These are phyloP conservation scores for Kwoniella dejecticola DNA, from an alignment of 768 basidiomycete species.

Conservation along the genomic window DNA sequence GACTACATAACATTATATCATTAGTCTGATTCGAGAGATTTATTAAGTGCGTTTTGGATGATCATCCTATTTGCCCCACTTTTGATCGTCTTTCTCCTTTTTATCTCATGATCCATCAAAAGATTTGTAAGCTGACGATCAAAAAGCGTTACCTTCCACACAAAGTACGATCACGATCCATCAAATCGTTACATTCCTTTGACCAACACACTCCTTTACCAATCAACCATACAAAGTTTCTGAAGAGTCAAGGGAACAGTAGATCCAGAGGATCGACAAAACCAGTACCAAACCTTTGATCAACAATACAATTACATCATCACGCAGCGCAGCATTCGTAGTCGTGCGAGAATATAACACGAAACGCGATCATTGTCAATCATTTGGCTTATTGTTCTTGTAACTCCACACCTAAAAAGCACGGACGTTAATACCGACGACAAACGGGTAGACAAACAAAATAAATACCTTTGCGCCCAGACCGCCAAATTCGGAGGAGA, in stretches of 20 bases:
- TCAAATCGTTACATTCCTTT: constrained; percentile 1
- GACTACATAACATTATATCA: no score
- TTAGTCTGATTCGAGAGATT: no score
- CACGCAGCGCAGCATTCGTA: background rate
- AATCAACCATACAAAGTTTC: background rate
- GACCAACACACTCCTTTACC: constrained; percentile 4
- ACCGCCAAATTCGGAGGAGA: background rate
- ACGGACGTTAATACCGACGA: background rate
- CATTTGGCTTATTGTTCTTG: no score
- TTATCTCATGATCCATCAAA: no score
- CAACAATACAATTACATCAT: constrained; percentile 2
- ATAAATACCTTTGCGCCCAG: background rate
- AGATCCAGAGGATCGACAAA: background rate
- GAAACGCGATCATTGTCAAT: no score
- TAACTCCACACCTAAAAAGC: background rate
- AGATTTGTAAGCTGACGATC: background rate
- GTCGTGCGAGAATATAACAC: background rate
- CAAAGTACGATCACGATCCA: background rate
- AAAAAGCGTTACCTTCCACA: background rate
- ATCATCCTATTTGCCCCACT: no score
- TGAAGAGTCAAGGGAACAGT: background rate
- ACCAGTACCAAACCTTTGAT: background rate
- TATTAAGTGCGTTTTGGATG: no score
- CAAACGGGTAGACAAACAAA: background rate
- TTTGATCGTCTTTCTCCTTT: no score